Evolutionary conservation across 2,329 filamentous ascomycete species (phyloP).

Genomic region (Blumeria hordei): DNA sequence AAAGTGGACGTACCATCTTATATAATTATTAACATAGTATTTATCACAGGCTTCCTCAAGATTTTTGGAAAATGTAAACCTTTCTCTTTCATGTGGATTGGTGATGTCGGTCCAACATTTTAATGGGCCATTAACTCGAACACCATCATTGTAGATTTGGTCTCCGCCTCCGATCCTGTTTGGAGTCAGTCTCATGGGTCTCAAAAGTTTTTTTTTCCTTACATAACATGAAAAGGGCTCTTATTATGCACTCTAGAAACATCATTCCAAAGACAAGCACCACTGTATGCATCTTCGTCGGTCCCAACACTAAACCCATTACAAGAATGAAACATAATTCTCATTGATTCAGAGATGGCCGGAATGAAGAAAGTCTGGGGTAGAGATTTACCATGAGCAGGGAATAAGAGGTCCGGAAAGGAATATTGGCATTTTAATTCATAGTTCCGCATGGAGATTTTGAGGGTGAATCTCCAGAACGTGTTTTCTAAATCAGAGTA

Average conservation of each 20-base stretch:
- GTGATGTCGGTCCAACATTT: constrained; percentile 61
- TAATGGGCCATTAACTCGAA: constrained; percentile 64
- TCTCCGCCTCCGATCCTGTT: constrained; percentile 70
- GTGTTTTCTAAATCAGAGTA: constrained; percentile 46
- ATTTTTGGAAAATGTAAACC: constrained; percentile 51
- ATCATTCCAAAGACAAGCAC: constrained; percentile 87
- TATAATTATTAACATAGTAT: constrained; percentile 79
- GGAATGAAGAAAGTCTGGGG: constrained; percentile 67
- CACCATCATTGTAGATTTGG: constrained; percentile 89
- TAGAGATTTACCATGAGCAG: constrained; percentile 28
- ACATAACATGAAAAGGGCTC: constrained; percentile 77
- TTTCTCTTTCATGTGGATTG: constrained; percentile 61
- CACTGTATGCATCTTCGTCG: constrained; percentile 65
- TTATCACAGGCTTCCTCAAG: constrained; percentile 67
- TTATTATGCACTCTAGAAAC: constrained; percentile 61
- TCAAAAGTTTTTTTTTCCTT: constrained; percentile 23
- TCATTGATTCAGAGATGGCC: constrained; percentile 65
- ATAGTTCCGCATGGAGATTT: constrained; percentile 43
- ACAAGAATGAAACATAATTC: constrained; percentile 95
- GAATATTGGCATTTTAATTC: constrained; percentile 63
- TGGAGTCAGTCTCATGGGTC: constrained; percentile 5
- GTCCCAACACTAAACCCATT: constrained; percentile 87
- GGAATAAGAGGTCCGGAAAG: constrained; percentile 40
- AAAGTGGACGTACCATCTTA: constrained; percentile 40
- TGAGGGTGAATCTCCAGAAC: constrained; percentile 80